Evolutionary conservation across 768 basidiomycete species (phyloP).

Genomic region (Leccinum truebloodii): DNA sequence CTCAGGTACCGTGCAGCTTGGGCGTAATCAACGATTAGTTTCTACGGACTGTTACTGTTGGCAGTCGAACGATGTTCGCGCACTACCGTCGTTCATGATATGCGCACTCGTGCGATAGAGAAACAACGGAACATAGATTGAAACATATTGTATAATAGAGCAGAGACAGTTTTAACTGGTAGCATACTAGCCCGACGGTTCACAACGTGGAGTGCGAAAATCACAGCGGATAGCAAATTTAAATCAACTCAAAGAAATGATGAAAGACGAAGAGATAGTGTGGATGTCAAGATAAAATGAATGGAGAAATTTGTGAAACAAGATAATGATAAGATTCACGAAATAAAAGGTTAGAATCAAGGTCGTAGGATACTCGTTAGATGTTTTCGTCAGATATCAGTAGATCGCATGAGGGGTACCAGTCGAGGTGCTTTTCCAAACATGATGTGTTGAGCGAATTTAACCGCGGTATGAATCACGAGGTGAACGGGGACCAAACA

Average conservation of each 20-base stretch:
- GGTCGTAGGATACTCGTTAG: slow-evolving; percentile 23
- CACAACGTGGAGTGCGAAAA: not conserved
- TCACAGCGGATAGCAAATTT: not conserved
- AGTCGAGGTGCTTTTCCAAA: not conserved
- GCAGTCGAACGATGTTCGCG: too few relatives aligned
- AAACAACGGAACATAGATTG: slow-evolving; percentile 20
- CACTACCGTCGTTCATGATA: too few relatives aligned
- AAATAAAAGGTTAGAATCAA: slow-evolving; percentile 11
- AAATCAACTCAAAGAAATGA: not conserved
- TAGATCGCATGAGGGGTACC: not conserved
- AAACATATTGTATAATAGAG: slow-evolving; percentile 19
- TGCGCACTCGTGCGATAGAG: not conserved
- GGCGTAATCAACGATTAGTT: too few relatives aligned
- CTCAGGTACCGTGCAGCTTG: too few relatives aligned
- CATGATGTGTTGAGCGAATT: not conserved
- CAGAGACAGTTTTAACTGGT: slow-evolving; percentile 4
- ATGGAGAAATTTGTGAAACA: slow-evolving; percentile 1
- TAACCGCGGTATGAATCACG: slow-evolving; percentile 36
- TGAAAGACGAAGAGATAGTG: not conserved
- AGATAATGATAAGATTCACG: slow-evolving; percentile 30
- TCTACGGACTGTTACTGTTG: too few relatives aligned
- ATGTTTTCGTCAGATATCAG: slow-evolving; percentile 8
- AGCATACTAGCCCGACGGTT: not conserved
- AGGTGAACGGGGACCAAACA: slow-evolving; percentile 81
- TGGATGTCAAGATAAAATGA: slow-evolving; percentile 5